phyloP scores from a whole-genome alignment of 2,329 filamentous ascomycete species.

The Colletotrichum tabaci region DNA sequence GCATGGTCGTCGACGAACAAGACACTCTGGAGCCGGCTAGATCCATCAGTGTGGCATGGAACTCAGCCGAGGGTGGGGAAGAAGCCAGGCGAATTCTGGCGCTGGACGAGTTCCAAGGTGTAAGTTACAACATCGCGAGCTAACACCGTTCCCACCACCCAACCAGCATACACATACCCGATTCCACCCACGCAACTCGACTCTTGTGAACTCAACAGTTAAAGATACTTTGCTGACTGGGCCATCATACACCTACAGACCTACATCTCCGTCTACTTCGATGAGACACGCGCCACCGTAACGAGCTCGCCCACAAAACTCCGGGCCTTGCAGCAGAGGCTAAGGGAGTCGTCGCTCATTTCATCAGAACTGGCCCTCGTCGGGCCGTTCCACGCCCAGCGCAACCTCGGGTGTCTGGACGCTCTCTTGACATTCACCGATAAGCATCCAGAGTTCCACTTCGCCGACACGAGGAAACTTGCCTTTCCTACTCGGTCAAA shows the following conservation, averaged over 20 bases:
- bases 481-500: conserved; percentile 44
- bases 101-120: conserved; percentile 25
- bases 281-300: conserved; percentile 55
- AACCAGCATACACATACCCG: neutral
- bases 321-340: conserved; percentile 43
- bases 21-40: conserved; percentile 43
- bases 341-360: conserved; percentile 45
- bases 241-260: conserved; percentile 44
- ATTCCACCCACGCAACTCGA: neutral
- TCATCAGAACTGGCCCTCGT: conserved; percentile 48
- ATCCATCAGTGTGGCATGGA: conserved; percentile 2
- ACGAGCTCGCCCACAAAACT: conserved; percentile 46
- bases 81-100: conserved; percentile 44
- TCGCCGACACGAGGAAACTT: conserved; percentile 50
- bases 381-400: conserved; percentile 52
- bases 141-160: no score
- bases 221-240: neutral
- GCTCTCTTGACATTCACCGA: neutral
- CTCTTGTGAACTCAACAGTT: neutral
- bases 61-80: conserved; percentile 10
- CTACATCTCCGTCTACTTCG: conserved; percentile 55
- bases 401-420: neutral
- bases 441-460: conserved; percentile 48
- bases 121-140: neutral
- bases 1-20: conserved; percentile 53